These are phyloP conservation scores for Cadophora sp. DNA, from an alignment of 2,329 filamentous ascomycete species.

Conservation along the genomic window DNA sequence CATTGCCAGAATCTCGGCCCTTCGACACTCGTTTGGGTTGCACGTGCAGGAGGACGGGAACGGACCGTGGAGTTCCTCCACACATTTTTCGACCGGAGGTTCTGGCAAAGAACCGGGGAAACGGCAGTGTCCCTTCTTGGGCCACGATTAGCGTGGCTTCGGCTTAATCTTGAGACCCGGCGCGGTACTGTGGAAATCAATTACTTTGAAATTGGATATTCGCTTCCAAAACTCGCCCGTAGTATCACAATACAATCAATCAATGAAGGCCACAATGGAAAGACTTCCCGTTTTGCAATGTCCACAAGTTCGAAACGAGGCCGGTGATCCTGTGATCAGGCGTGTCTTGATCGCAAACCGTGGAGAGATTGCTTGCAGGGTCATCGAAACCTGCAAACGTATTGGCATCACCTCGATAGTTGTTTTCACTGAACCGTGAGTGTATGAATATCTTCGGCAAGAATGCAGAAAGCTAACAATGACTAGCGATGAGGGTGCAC, in stretches of 20 bases:
- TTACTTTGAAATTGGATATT: neutral
- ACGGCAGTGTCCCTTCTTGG: neutral
- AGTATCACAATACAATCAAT: no score
- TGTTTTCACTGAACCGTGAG: neutral
- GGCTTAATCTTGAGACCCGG: neutral
- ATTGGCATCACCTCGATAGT: conserved; percentile 2
- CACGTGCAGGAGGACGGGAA: neutral
- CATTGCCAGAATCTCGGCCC: neutral
- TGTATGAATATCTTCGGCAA: neutral
- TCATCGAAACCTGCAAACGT: conserved; percentile 28
- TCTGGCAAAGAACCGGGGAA: neutral
- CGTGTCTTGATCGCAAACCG: conserved; percentile 44
- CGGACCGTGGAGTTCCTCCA: neutral
- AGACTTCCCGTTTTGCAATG: neutral
- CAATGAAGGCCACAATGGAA: neutral
- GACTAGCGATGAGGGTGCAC: neutral
- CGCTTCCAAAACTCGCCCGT: no score
- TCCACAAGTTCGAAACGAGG: neutral
- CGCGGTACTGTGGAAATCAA: neutral
- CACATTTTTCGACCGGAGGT: neutral
- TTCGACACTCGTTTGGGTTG: neutral
- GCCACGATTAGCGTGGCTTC: neutral
- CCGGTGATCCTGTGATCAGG: neutral
- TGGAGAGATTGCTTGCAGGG: conserved; percentile 66
- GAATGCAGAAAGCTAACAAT: neutral